phyloP scores from a whole-genome alignment of 176 grass and related monocot species.

The Oryza coarctata region DNA sequence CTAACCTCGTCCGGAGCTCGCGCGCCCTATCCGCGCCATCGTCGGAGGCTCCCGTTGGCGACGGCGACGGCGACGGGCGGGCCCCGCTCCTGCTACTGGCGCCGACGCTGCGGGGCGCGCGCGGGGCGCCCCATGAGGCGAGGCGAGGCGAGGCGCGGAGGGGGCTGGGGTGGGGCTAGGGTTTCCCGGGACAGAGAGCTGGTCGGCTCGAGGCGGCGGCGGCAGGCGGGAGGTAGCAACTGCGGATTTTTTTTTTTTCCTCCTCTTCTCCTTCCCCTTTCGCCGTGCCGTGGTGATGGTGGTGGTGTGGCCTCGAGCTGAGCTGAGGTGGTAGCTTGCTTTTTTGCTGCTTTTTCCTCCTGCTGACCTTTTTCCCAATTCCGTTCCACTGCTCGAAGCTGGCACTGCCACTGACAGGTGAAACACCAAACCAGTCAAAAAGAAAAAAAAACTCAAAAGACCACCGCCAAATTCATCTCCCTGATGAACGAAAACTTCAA shows the following conservation, averaged over 20 bases:
- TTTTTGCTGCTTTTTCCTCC: constrained; percentile 37
- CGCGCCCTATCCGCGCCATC: constrained; percentile 32
- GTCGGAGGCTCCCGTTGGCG: neutral
- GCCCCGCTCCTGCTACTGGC: neutral
- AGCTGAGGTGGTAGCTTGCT: constrained; percentile 36
- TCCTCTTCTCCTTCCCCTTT: neutral
- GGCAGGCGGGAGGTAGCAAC: neutral
- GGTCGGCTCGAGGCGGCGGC: neutral
- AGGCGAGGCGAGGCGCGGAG: neutral
- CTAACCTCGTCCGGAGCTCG: constrained; percentile 26
- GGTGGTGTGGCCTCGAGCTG: constrained; percentile 16
- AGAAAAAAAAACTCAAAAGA: neutral
- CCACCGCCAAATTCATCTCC: neutral
- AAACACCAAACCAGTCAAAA: neutral
- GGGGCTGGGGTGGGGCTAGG: constrained; percentile 30
- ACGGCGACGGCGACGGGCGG: constrained; percentile 24
- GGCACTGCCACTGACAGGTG: neutral
- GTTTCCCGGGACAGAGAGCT: too few relatives aligned
- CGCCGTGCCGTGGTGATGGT: neutral
- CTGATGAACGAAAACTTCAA: neutral
- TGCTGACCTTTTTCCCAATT: constrained; percentile 7
- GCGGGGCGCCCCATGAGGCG: constrained; percentile 15
- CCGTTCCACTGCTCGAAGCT: neutral
- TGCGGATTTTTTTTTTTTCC: neutral
- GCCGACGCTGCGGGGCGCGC: neutral